These are phyloP conservation scores for Tuber magnatum DNA, from an alignment of 495 filamentous ascomycete species.

Conservation along the genomic window DNA sequence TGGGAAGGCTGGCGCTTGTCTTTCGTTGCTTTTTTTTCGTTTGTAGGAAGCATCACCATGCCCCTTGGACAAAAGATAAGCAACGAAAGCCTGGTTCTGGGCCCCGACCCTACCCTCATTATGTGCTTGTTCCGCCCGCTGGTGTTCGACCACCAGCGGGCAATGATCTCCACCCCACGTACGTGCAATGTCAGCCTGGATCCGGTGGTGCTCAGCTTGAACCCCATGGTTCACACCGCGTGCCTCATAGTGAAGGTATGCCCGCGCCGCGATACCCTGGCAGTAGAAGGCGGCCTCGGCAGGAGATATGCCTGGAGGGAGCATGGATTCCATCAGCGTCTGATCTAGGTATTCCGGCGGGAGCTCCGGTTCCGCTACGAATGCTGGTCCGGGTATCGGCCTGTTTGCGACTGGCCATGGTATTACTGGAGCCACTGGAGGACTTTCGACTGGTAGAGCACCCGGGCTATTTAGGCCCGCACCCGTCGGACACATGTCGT, in stretches of 20 bases:
- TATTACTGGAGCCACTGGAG: neutral
- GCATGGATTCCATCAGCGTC: neutral
- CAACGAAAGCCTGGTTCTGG: neutral
- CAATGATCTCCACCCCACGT: neutral
- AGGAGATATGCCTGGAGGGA: neutral
- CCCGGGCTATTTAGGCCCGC: neutral
- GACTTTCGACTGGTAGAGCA: neutral
- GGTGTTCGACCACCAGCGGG: neutral
- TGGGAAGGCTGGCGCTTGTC: neutral
- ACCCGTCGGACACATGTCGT: conserved; percentile 17
- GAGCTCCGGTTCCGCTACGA: neutral
- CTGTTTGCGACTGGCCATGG: neutral
- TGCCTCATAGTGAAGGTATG: neutral
- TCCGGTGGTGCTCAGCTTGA: neutral
- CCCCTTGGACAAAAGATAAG: neutral
- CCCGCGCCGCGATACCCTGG: neutral
- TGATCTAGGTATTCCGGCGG: neutral
- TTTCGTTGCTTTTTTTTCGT: neutral
- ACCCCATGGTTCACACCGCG: neutral
- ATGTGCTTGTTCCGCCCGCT: neutral
- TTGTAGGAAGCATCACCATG: neutral
- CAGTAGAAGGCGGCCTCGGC: neutral
- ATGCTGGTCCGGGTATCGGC: neutral
- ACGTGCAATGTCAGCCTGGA: neutral
- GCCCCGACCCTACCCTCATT: neutral